These are phyloP conservation scores for Chlorella sp. DNA, from an alignment of 139 green algal species.

Conservation along the genomic window DNA sequence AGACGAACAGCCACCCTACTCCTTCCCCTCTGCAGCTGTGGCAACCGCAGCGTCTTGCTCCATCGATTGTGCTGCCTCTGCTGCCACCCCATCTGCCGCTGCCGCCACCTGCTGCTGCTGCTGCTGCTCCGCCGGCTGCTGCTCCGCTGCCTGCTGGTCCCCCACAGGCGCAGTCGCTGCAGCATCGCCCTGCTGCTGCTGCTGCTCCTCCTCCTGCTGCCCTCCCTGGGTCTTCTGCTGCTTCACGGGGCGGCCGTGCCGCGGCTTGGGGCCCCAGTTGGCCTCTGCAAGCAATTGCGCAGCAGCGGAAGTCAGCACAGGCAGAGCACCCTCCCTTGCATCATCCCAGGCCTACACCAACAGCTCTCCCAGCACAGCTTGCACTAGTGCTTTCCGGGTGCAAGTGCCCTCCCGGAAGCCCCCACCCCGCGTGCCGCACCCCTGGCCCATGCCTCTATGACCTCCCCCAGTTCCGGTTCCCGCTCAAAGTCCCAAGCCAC, in stretches of 20 bases:
- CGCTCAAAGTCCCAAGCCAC: no score
- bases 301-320: background rate
- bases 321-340: background rate
- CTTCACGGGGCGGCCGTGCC: conserved; percentile 24
- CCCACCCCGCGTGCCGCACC: background rate
- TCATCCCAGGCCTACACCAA: background rate
- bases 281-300: conserved; percentile 46
- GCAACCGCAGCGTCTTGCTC: background rate
- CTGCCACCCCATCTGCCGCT: background rate
- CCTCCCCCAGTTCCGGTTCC: no score
- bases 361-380: background rate
- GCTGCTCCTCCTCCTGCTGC: conserved; percentile 6
- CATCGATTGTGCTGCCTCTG: background rate
- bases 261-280: conserved; percentile 89
- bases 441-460: no score
- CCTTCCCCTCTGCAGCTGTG: background rate
- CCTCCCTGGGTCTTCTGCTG: conserved; percentile 1
- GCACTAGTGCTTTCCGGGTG: no score
- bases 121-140: conserved; percentile 22
- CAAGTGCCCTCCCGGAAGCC: background rate
- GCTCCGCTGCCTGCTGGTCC: conserved; percentile 13
- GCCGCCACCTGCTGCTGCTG: background rate
- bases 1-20: background rate
- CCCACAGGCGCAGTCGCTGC: background rate
- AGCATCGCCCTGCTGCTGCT: background rate